Conservation (phyloP, 1,284 basidiomycete genomes). For the Pyrrhoderma lamaoense region DNA sequence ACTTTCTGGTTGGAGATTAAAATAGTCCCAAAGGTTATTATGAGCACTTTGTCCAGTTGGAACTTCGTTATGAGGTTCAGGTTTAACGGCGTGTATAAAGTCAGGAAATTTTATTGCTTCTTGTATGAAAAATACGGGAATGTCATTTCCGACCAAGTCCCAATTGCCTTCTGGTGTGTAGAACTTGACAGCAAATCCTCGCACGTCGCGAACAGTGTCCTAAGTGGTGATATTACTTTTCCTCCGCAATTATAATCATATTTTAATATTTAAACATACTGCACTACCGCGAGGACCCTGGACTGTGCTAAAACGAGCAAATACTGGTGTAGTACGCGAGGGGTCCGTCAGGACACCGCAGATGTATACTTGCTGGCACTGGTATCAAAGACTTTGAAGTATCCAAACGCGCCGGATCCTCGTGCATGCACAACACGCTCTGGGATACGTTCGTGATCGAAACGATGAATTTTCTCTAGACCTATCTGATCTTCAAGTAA, state of each 20-base stretch:
- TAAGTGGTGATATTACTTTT: slow-evolving; percentile 27
- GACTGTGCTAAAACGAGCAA: slow-evolving; percentile 79
- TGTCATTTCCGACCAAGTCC: slow-evolving; percentile 75
- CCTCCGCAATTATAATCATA: not conserved
- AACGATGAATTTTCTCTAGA: slow-evolving; percentile 67
- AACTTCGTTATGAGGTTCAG: slow-evolving; percentile 73
- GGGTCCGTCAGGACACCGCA: slow-evolving; percentile 69
- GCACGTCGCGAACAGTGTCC: slow-evolving; percentile 77
- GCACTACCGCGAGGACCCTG: slow-evolving; percentile 70
- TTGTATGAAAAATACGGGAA: slow-evolving; percentile 83
- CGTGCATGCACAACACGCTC: slow-evolving; percentile 67
- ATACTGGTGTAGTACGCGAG: slow-evolving; percentile 62
- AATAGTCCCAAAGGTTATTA: slow-evolving; percentile 83
- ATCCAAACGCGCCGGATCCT: slow-evolving; percentile 74
- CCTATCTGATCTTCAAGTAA: slow-evolving; percentile 63
- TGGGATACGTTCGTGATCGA: slow-evolving; percentile 84
- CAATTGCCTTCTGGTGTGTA: slow-evolving; percentile 78
- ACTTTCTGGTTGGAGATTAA: slow-evolving; percentile 56
- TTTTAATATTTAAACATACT: slow-evolving; percentile 29
- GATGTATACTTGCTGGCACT: slow-evolving; percentile 56
- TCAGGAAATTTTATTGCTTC: slow-evolving; percentile 82
- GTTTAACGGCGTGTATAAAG: slow-evolving; percentile 73
- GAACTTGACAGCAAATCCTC: slow-evolving; percentile 78
- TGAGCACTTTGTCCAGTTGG: slow-evolving; percentile 58
- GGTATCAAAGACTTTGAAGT: slow-evolving; percentile 67